phyloP scores from a whole-genome alignment of 1,139 yeast genomes.

The Zygotorulaspora mrakii region DNA sequence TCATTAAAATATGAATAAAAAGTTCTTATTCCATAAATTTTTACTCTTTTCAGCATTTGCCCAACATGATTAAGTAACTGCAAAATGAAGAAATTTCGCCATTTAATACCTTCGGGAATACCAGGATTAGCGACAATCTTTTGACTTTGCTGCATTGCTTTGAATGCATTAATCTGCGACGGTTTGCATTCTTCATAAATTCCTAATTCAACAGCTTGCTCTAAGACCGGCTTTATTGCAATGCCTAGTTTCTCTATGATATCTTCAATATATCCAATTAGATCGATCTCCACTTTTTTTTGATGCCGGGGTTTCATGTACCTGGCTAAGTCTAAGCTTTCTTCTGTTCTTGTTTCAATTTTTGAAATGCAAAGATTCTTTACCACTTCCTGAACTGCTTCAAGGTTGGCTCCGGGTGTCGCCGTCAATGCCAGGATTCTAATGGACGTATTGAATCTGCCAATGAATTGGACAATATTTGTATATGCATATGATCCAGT shows the following conservation, averaged over 20 bases:
- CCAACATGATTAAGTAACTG: conserved; percentile 73
- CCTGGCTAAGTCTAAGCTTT: conserved; percentile 70
- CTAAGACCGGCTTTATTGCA: conserved; percentile 63
- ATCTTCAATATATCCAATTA: conserved; percentile 51
- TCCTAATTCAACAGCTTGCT: conserved; percentile 59
- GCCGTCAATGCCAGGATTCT: conserved; percentile 88
- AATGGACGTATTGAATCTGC: conserved; percentile 60
- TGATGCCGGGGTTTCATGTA: conserved; percentile 72
- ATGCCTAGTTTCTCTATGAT: conserved; percentile 50
- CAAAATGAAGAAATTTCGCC: conserved; percentile 61
- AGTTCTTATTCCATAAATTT: conserved; percentile 77
- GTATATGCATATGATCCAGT: conserved; percentile 87
- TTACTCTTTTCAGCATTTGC: conserved; percentile 61
- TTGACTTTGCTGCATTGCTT: conserved; percentile 66
- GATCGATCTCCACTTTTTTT: conserved; percentile 53
- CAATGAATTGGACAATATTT: conserved; percentile 66
- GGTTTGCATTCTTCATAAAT: conserved; percentile 66
- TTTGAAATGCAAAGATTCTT: conserved; percentile 67
- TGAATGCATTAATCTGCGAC: conserved; percentile 62
- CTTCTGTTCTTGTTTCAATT: conserved; percentile 84
- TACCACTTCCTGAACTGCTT: conserved; percentile 82
- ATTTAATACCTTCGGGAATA: conserved; percentile 63
- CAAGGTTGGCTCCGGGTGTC: conserved; percentile 86
- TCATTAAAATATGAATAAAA: conserved; percentile 64
- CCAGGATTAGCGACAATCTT: conserved; percentile 49